phyloP scores from a whole-genome alignment of 2,329 filamentous ascomycete species.

The Botryosphaeria dothidea region DNA sequence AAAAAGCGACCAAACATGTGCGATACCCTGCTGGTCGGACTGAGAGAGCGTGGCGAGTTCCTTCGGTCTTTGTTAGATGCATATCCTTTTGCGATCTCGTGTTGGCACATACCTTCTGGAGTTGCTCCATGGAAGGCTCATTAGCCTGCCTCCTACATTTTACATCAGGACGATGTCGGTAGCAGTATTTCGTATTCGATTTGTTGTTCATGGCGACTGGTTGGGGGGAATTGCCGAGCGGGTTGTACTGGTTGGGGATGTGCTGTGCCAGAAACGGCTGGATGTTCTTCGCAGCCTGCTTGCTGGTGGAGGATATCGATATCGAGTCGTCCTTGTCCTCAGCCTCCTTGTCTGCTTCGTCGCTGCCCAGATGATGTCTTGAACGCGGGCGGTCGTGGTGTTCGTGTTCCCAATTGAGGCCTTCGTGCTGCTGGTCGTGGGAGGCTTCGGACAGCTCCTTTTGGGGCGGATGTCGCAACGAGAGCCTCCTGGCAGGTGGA shows the following conservation, averaged over 20 bases:
- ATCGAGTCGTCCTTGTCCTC: conserved; percentile 35
- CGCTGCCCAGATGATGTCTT: conserved; percentile 30
- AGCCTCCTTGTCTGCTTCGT: conserved; percentile 23
- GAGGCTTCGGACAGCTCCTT: not conserved
- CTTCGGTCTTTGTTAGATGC: conserved; percentile 43
- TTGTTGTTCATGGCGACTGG: conserved; percentile 48
- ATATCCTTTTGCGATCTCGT: conserved; percentile 27
- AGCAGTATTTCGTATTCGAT: conserved; percentile 89
- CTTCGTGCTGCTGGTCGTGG: not conserved
- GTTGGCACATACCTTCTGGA: conserved; percentile 70
- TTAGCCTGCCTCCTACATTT: conserved; percentile 92
- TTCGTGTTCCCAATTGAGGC: not conserved
- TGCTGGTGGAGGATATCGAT: conserved; percentile 49
- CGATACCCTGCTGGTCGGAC: conserved; percentile 90
- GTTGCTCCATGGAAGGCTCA: conserved; percentile 92
- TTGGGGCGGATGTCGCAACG: conserved; percentile 18
- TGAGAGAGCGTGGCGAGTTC: conserved; percentile 80
- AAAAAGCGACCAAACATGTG: conserved; percentile 97
- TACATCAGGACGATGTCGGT: conserved; percentile 88
- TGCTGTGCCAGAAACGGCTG: conserved; percentile 88
- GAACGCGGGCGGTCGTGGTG: conserved; percentile 36
- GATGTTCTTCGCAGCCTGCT: conserved; percentile 74
- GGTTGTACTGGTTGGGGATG: conserved; percentile 86
- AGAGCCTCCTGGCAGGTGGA: conserved; percentile 16
- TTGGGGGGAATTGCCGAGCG: conserved; percentile 52